Conservation (phyloP, 2,329 filamentous ascomycete genomes). For the Capronia epimyces region DNA sequence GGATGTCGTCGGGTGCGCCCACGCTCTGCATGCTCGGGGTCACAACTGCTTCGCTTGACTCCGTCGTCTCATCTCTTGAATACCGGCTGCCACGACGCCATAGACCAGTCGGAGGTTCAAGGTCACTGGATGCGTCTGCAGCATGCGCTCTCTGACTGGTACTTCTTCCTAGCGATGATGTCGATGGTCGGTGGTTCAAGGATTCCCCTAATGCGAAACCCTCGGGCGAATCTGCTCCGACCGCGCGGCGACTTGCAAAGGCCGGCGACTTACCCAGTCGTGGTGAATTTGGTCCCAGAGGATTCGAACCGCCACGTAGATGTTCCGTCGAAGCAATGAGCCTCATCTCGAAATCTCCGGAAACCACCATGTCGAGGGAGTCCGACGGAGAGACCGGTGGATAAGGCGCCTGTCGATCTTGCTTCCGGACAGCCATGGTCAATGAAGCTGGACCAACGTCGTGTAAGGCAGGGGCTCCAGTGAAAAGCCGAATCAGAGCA, state of each 20-base stretch:
- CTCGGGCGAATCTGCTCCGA: constrained; percentile 25
- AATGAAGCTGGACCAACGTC: constrained; percentile 87
- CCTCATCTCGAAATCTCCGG: constrained; percentile 55
- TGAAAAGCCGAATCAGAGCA: constrained; percentile 85
- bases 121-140: constrained; percentile 5
- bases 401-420: constrained; percentile 21
- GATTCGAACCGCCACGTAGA: constrained; percentile 46
- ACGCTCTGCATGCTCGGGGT: constrained; percentile 14
- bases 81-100: constrained; percentile 23
- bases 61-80: constrained; percentile 19
- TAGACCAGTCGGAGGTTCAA: constrained; percentile 15
- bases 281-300: constrained; percentile 28
- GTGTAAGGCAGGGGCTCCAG: constrained; percentile 82
- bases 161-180: constrained; percentile 10
- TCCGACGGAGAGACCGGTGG: constrained; percentile 18
- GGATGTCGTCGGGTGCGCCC: constrained; percentile 9
- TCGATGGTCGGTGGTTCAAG: not conserved
- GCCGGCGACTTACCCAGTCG: constrained; percentile 26
- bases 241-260: constrained; percentile 24
- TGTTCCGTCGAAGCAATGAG: constrained; percentile 58
- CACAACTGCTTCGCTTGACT: constrained; percentile 17
- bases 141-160: constrained; percentile 17
- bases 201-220: constrained; percentile 27
- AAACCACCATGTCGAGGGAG: constrained; percentile 34
- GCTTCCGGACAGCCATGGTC: constrained; percentile 72